These are phyloP conservation scores for Scalesia atractyloides DNA, from an alignment of 129 eudicot species.

Conservation along the genomic window DNA sequence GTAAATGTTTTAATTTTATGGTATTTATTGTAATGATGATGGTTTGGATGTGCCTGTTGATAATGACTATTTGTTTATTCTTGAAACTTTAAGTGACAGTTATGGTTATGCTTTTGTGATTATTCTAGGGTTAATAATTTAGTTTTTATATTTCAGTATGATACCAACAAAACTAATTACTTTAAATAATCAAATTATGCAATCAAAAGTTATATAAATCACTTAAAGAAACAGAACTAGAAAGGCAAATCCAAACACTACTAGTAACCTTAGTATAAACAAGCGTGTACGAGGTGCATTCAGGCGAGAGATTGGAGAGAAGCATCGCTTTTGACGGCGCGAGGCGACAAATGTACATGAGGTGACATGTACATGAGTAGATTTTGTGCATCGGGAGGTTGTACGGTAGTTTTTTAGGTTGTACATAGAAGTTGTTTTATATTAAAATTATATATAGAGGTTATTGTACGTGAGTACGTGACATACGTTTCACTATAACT, in stretches of 20 bases:
- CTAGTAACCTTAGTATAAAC: background rate
- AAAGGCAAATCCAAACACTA: background rate
- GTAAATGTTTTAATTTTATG: background rate
- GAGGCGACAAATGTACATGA: too few species aligned
- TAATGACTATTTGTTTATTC: background rate
- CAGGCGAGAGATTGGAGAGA: too few species aligned
- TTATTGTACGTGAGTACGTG: too few species aligned
- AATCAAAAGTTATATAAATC: background rate
- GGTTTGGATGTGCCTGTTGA: conserved; percentile 10
- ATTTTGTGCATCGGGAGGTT: too few species aligned
- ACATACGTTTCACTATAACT: background rate
- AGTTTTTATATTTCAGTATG: background rate
- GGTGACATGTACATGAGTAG: too few species aligned
- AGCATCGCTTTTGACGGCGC: too few species aligned
- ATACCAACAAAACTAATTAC: background rate
- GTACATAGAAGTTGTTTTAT: too few species aligned
- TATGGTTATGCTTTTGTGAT: background rate
- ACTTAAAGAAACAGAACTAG: background rate
- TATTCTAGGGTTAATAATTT: background rate
- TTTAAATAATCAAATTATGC: background rate
- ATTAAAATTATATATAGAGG: too few species aligned
- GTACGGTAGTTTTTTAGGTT: too few species aligned
- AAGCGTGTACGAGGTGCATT: too few species aligned
- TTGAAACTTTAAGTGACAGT: background rate
- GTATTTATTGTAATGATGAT: background rate